A percentile compares a stretch with the other conserved stretches of the same genome.
These are phyloP conservation scores for Bonia amplexicaulis DNA, from an alignment of 176 grass and related monocot genomes.

Conservation along the genomic window DNA sequence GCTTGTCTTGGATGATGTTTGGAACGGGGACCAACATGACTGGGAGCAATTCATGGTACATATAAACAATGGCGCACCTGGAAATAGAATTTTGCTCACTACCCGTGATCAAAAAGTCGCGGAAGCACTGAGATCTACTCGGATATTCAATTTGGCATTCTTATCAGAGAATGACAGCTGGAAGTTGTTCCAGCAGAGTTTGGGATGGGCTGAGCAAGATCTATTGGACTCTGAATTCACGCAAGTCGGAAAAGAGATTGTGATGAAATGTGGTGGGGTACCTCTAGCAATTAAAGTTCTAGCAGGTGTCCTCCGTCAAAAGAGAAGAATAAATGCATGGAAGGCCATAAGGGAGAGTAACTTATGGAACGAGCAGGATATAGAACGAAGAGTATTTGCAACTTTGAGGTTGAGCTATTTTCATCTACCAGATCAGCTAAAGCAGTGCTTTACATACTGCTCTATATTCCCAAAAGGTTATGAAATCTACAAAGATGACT, in stretches of 20 bases:
- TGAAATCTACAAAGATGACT: background rate
- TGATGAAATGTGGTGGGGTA: constrained; percentile 18
- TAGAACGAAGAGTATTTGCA: background rate
- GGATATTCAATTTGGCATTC: background rate
- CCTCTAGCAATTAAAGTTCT: constrained; percentile 20
- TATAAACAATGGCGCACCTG: background rate
- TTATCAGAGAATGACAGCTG: background rate
- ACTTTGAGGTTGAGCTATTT: constrained; percentile 23
- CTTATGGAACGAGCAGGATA: background rate
- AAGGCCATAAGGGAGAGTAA: background rate
- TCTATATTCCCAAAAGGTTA: constrained; percentile 3
- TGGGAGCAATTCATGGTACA: background rate
- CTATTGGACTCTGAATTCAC: background rate
- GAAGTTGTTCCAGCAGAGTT: background rate
- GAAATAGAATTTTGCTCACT: constrained; percentile 39
- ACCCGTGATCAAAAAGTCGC: constrained; percentile 2
- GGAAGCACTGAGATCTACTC: background rate
- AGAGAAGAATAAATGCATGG: background rate
- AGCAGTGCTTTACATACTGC: background rate
- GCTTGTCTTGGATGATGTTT: constrained; percentile 37
- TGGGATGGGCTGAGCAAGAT: background rate
- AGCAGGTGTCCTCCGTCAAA: background rate
- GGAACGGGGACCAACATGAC: background rate
- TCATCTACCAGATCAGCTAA: background rate
- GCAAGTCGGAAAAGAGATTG: constrained; percentile 20